Evolutionary conservation across 1,139 yeast species (phyloP), one percentile per base, ranked within the genome.

Genomic region (Tardiomyces digboiensis): DNA sequence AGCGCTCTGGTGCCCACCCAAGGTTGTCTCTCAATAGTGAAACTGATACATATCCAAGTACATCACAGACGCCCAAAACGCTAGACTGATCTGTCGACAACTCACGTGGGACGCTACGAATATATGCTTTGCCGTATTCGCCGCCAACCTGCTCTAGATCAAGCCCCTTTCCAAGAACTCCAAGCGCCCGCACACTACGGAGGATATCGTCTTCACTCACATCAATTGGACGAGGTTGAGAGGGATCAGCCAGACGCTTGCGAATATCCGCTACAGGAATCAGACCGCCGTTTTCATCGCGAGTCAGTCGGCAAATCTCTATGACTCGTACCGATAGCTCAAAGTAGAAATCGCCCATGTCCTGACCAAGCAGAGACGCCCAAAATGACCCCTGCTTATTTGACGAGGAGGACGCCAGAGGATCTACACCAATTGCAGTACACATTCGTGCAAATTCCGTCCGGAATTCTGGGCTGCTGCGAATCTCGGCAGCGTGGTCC

Each of bases 391-490:
- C 60, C 33, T 56, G 53, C 39, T 44, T 57, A 56, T 56, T 61
- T 49, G 57, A 66, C 42, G 72, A 66, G 16, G 33, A 26, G 36
- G 71, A 59, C 36, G 80, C 81, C 38, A 86, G 61, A 1, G 95
- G 91, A 58, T 87, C 95, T n/a, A 86, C 78, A 1, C 95, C 95
- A 18, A 85, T 80, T 56, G 82, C 78, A 19, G 73, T 70, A 54
- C 95, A 84, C 72, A 87, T 80, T 48, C 76, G 75, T 39, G 85
- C 77, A 62, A 87, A 86, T 57, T 82, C 80, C 21, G 73, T 67
- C 39, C 91, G 65, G 58, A 85, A 80, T 47, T 79, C 79, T 1
- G 80, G 72, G 56, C 83, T 81, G 45, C 68, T 70, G 44, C 75
- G 66, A 44, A 87, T 80, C 53, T 83, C 88, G 13, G 71, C 67